Evolutionary conservation across 1,139 yeast genomes (phyloP).

Genomic region (Meyerozyma elateridarum): DNA sequence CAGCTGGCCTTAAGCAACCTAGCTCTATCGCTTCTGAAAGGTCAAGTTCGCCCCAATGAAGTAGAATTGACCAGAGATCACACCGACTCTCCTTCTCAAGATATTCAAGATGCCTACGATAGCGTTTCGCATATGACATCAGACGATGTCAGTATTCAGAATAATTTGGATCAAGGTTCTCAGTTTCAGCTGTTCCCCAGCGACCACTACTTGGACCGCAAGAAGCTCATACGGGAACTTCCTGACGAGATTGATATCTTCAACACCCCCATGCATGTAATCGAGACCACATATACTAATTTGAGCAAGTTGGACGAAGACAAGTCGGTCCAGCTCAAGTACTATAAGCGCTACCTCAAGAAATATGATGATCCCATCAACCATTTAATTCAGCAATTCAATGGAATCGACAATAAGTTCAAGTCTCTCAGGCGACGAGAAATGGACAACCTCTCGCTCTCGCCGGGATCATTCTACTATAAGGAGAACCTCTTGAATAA

Average conservation of each 20-base stretch:
- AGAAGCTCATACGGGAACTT: conserved; percentile 26
- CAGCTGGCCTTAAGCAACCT: neutral
- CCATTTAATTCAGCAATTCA: conserved; percentile 31
- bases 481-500: conserved; percentile 28
- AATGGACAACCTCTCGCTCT: conserved; percentile 24
- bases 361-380: conserved; percentile 33
- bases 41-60: conserved; percentile 1
- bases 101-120: conserved; percentile 20
- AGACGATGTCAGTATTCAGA: conserved; percentile 34
- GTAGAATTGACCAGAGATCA: neutral
- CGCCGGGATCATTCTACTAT: conserved; percentile 25
- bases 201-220: conserved; percentile 35
- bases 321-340: conserved; percentile 35
- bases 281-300: conserved; percentile 29
- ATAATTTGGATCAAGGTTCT: conserved; percentile 33
- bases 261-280: conserved; percentile 23
- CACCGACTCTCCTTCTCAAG: conserved; percentile 5
- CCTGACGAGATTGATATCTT: conserved; percentile 39
- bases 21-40: neutral
- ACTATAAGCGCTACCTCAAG: conserved; percentile 28
- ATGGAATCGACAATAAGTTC: conserved; percentile 35
- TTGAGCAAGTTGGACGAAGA: conserved; percentile 35
- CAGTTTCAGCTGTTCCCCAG: conserved; percentile 33
- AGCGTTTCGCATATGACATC: conserved; percentile 36
- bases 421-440: conserved; percentile 33